Evolutionary conservation across 1,139 yeast genomes (phyloP).

Genomic region (Blastobotrys elegans): DNA sequence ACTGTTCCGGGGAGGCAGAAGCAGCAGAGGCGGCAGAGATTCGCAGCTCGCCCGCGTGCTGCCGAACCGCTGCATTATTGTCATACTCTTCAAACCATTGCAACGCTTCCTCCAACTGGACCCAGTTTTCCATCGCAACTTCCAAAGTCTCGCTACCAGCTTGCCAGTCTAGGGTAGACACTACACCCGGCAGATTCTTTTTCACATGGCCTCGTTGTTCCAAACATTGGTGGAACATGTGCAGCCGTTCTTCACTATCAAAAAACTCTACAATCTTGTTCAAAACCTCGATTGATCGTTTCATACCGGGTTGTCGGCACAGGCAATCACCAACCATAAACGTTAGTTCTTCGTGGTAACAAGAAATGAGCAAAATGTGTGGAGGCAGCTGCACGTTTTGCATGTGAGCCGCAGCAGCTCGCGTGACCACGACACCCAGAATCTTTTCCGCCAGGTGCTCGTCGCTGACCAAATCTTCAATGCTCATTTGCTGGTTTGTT

Average conservation of each 20-base stretch:
- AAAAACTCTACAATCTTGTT: neutral
- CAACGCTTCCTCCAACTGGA: neutral
- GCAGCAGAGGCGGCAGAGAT: neutral
- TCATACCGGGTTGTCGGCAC: slow-evolving; percentile 7
- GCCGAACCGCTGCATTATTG: neutral
- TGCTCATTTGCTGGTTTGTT: neutral
- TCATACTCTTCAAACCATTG: neutral
- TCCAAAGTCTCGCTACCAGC: neutral
- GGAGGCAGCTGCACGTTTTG: neutral
- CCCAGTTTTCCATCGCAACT: neutral
- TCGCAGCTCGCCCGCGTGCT: neutral
- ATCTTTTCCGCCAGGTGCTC: slow-evolving; percentile 11
- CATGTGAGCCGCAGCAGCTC: slow-evolving; percentile 8
- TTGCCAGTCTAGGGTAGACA: neutral
- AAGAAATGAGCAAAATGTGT: slow-evolving; percentile 2
- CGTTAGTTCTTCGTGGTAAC: slow-evolving; percentile 14
- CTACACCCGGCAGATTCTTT: neutral
- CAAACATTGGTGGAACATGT: neutral
- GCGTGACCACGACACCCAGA: slow-evolving; percentile 13
- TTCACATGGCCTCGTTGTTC: neutral
- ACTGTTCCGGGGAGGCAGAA: neutral
- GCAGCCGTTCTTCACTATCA: neutral
- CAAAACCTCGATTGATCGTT: slow-evolving; percentile 4
- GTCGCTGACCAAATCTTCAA: slow-evolving; percentile 3
- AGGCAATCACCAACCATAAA: slow-evolving; percentile 12